These are phyloP conservation scores for Scenedesmus sp. DNA, from an alignment of 163 green algal genomes.

Conservation along the genomic window DNA sequence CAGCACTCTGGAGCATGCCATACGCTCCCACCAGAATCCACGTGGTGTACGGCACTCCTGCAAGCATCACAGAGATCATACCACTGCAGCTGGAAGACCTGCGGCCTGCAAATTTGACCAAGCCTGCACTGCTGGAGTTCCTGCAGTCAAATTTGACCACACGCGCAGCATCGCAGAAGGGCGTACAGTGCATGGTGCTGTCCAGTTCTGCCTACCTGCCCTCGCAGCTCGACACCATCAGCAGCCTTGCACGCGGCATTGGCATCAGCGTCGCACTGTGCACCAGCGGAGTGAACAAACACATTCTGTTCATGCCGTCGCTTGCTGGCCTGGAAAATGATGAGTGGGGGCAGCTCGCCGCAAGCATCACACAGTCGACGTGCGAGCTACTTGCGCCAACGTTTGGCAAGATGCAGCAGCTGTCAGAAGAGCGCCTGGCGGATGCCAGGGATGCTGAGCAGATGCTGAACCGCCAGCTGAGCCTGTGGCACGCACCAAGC, in stretches of 20 bases:
- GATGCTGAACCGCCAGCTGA: not conserved
- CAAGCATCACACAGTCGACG: not conserved
- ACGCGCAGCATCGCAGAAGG: not conserved
- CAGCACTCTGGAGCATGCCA: not conserved
- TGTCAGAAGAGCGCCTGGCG: not conserved
- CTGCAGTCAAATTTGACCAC: not conserved
- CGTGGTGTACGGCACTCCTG: not conserved
- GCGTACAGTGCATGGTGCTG: conserved; percentile 17
- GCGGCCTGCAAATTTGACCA: conserved; percentile 6
- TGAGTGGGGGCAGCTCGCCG: not conserved
- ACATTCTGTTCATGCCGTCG: not conserved
- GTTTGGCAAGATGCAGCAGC: not conserved
- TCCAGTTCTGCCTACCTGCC: conserved; percentile 7
- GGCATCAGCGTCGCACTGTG: not conserved
- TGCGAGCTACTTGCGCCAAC: not conserved
- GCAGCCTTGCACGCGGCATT: not conserved
- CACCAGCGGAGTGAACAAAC: not conserved
- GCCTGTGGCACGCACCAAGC: not conserved
- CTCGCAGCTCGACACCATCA: conserved; percentile 3
- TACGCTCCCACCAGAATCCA: not conserved
- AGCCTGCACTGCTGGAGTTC: not conserved
- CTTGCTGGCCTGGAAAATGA: not conserved
- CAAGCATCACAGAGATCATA: not conserved
- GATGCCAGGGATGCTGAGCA: not conserved
- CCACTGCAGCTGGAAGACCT: not conserved